Evolutionary conservation across 2,329 filamentous ascomycete genomes (phyloP).

Genomic region (Calonectria ilicicola): DNA sequence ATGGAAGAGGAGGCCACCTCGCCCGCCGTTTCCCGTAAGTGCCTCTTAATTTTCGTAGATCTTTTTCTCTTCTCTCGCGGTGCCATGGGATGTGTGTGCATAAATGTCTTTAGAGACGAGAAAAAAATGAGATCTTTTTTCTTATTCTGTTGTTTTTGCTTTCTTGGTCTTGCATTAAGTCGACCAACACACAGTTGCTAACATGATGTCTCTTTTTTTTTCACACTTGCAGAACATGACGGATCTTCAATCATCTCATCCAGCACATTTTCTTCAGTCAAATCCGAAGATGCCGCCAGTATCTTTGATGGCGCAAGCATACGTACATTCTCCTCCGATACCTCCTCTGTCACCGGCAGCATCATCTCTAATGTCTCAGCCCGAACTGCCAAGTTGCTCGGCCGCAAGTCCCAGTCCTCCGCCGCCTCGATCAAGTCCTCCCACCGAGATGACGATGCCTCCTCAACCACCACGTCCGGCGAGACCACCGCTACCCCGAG

Average conservation of each 20-base stretch:
- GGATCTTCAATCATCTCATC: constrained; percentile 50
- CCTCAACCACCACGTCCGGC: constrained; percentile 35
- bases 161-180: neutral
- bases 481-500: constrained; percentile 37
- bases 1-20: constrained; percentile 48
- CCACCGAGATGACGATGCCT: constrained; percentile 38
- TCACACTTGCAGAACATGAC: constrained; percentile 42
- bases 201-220: neutral
- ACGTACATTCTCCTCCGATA: constrained; percentile 54
- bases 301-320: constrained; percentile 52
- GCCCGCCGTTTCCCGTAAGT: constrained; percentile 46
- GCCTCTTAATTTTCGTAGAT: neutral
- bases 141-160: neutral
- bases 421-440: constrained; percentile 36
- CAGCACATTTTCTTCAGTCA: constrained; percentile 49
- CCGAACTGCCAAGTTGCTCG: constrained; percentile 50
- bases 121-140: neutral
- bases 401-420: constrained; percentile 42
- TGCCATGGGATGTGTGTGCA: neutral
- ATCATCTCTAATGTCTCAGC: constrained; percentile 56
- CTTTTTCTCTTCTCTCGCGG: neutral
- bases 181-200: constrained; percentile 14
- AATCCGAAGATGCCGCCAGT: constrained; percentile 51
- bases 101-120: neutral
- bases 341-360: constrained; percentile 53